A percentile compares a stretch with the other conserved stretches of the same genome.
These are phyloP conservation scores for Sequoia sempervirens DNA, from an alignment of 75 land plant genomes.

Conservation along the genomic window DNA sequence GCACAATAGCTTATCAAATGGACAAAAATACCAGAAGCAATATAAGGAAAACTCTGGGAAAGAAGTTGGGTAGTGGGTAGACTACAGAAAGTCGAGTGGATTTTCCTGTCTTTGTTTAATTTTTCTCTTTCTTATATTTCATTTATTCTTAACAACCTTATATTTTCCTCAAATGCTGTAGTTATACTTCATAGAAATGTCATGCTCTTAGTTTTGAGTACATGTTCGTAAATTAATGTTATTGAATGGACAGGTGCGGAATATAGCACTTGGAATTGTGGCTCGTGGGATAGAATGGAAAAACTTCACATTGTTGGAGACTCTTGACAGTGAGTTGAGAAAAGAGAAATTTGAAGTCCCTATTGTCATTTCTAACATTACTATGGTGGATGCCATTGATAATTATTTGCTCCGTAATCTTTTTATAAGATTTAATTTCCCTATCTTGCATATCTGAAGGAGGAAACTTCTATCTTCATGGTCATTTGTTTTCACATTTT, in stretches of 20 bases:
- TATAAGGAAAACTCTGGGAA: background rate
- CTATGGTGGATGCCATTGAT: background rate
- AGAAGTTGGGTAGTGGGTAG: background rate
- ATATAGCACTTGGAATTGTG: conserved; percentile 80
- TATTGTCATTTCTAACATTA: background rate
- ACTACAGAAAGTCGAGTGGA: background rate
- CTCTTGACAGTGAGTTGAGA: conserved; percentile 64
- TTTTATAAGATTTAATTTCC: background rate
- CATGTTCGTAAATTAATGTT: background rate
- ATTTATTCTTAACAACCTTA: background rate
- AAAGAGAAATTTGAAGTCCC: background rate
- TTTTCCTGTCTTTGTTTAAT: background rate
- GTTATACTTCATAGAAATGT: background rate
- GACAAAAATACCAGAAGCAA: background rate
- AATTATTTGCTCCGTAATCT: background rate
- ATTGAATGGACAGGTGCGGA: conserved; percentile 71
- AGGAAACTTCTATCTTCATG: background rate
- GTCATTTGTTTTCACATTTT: background rate
- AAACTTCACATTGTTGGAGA: conserved; percentile 66
- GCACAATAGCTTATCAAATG: background rate
- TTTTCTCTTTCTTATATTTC: background rate
- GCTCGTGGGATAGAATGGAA: conserved; percentile 89
- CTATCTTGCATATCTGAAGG: background rate
- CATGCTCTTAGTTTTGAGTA: background rate
- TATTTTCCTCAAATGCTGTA: background rate